Base-by-base conservation (phyloP, 352 stramenopile genomes). In the Phytophthora sojae region DNA sequence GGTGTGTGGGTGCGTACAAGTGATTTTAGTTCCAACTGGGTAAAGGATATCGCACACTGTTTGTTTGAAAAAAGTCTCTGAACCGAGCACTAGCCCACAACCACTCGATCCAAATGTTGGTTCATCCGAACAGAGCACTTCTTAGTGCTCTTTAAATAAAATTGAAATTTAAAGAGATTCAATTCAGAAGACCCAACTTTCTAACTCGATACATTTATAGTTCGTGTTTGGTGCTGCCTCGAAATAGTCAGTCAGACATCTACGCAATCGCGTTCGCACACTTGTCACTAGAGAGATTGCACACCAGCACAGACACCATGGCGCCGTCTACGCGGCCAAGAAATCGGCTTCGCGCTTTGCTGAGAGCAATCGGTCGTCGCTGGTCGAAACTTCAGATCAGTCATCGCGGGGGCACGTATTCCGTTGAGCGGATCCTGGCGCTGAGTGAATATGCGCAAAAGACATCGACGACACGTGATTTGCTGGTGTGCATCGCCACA, bases 381-480 rank as follows among this genome's bases (percentile, higher is more conserved):
- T 52, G 52, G 52, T 58, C 52, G 2, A 58, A 58, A 25, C 50
- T 58, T 26, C 64, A 72, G 56, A 42, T 72, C 7, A 61, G 57
- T n/a, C 56, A 72, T 9, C 42, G 39, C 11, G 56, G 64, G 6
- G 56, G 56, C 14, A 35, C 26, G 17, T 62, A 62, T 25, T 62
- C 56, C 0, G 21, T 62, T 12, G 67, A 79, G 47, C 56, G 66
- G 21, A 61, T 75, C 23, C 49, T 71, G 11, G 57, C 61, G 8
- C 14, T 79, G 21, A 49, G 69, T 15, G 45, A 67, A 23, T 79
- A 76, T 51, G 53, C 57, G 3, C 35, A 61, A 17, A 49, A 39
- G 1, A 45, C 35, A 2, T 52, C 56, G 11, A 21, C 44, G 2
- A 7, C 2, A 11, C 54, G 37, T 2, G 56, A 25, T 3, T 15